Evolutionary conservation across 2,329 filamentous ascomycete genomes (phyloP).

Genomic region (Coniochaeta sp.): DNA sequence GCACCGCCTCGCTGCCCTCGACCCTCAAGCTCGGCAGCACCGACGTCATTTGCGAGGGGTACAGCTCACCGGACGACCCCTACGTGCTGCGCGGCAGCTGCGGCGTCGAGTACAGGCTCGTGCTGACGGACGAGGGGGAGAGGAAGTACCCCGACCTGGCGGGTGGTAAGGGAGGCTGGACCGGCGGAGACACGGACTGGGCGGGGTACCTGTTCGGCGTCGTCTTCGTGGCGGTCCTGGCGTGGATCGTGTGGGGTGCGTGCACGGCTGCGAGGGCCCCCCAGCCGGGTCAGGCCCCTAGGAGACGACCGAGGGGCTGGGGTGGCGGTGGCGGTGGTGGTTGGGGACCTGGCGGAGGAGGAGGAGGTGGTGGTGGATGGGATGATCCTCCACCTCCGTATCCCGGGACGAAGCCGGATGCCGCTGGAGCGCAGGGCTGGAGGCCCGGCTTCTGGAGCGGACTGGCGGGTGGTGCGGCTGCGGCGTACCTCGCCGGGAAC

Average conservation of each 20-base stretch:
- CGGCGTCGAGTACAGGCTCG: constrained; percentile 79
- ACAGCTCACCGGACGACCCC: constrained; percentile 65
- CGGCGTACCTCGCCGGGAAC: constrained; percentile 57
- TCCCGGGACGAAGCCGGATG: constrained; percentile 31
- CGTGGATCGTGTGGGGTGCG: constrained; percentile 56
- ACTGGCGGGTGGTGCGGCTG: constrained; percentile 59
- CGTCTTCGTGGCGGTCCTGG: constrained; percentile 52
- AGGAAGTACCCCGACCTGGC: constrained; percentile 55
- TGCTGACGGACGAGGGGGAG: constrained; percentile 72
- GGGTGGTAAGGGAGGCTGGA: constrained; percentile 24
- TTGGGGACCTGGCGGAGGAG: constrained; percentile 25
- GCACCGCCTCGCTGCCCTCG: constrained; percentile 54
- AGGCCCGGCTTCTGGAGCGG: constrained; percentile 70
- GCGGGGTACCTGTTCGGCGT: constrained; percentile 47
- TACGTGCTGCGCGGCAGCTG: constrained; percentile 90
- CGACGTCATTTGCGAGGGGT: constrained; percentile 90
- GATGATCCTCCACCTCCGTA: constrained; percentile 49
- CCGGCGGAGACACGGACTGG: constrained; percentile 20
- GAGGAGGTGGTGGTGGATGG: constrained; percentile 14
- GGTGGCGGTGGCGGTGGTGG: constrained; percentile 29
- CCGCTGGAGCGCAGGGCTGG: constrained; percentile 41
- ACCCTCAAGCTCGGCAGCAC: constrained; percentile 70
- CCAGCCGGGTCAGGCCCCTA: constrained; percentile 14
- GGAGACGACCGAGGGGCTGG: constrained; percentile 32
- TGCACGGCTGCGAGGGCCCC: constrained; percentile 20